Conservation (phyloP, 768 basidiomycete species). For the Nidularia pulvinata region DNA sequence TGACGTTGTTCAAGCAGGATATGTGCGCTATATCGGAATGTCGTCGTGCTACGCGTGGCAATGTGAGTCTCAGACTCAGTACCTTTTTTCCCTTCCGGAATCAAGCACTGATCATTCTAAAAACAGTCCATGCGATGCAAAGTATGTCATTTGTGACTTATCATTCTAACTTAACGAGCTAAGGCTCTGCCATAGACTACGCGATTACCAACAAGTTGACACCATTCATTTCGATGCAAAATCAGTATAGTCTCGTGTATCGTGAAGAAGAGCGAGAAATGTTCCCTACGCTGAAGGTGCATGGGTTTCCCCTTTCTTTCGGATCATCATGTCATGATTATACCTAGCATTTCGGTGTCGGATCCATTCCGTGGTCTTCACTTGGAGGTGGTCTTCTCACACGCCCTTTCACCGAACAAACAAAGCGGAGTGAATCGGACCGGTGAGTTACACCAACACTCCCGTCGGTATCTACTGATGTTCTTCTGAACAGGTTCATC, state of each 20-base stretch:
- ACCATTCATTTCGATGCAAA: conserved; percentile 47
- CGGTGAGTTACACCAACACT: too few species aligned
- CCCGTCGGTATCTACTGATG: too few species aligned
- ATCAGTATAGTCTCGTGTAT: conserved; percentile 60
- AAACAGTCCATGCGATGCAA: conserved; percentile 54
- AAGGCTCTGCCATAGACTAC: conserved; percentile 37
- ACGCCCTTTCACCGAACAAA: conserved; percentile 38
- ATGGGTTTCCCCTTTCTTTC: conserved; percentile 21
- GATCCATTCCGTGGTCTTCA: conserved; percentile 60
- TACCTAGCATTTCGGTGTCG: conserved; percentile 46
- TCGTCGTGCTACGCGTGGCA: conserved; percentile 57
- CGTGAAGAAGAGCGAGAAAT: conserved; percentile 14
- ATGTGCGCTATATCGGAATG: conserved; percentile 63
- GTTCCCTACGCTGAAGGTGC: conserved; percentile 34
- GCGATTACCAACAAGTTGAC: conserved; percentile 46
- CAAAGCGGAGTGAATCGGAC: conserved; percentile 36
- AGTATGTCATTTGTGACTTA: conserved; percentile 24
- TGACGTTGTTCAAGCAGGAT: conserved; percentile 63
- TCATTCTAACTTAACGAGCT: neutral
- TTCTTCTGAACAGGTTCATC: conserved; percentile 2
- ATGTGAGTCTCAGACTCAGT: conserved; percentile 25
- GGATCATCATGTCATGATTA: neutral
- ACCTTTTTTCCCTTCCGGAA: neutral
- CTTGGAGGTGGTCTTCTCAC: conserved; percentile 51
- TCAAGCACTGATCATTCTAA: neutral